phyloP scores from a whole-genome alignment of 177 flowering plant species.

The Tripterygium wilfordii region DNA sequence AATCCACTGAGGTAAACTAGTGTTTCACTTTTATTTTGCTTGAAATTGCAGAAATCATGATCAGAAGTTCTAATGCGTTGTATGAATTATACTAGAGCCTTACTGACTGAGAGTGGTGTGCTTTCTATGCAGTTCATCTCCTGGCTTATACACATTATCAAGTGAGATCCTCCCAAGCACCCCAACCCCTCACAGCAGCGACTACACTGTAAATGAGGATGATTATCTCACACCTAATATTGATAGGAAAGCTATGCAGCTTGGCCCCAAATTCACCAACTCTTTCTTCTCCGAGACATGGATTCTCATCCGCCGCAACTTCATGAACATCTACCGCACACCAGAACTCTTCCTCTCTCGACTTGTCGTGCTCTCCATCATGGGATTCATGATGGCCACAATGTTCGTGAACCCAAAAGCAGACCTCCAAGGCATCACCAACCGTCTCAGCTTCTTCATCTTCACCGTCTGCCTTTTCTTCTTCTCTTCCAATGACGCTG shows the following conservation, averaged over 20 bases:
- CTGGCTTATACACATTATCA: slow-evolving; percentile 38
- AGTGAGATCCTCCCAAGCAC: slow-evolving; percentile 47
- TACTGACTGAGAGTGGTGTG: no score
- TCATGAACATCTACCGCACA: slow-evolving; percentile 55
- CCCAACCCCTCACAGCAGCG: slow-evolving; percentile 68
- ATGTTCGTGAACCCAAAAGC: slow-evolving; percentile 47
- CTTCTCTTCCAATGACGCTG: slow-evolving; percentile 75
- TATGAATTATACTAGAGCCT: no score
- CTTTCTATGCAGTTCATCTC: slow-evolving; percentile 32
- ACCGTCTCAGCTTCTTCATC: slow-evolving; percentile 68
- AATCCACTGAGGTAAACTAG: slow-evolving; percentile 35
- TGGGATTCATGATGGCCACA: slow-evolving; percentile 80
- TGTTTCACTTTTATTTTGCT: no score
- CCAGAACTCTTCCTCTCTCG: slow-evolving; percentile 79
- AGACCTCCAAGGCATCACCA: slow-evolving; percentile 47
- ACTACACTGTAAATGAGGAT: slow-evolving; percentile 53
- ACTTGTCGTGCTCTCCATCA: slow-evolving; percentile 53
- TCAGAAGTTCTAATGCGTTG: background rate
- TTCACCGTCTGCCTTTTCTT: slow-evolving; percentile 72
- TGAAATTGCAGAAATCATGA: background rate
- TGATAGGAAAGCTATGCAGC: slow-evolving; percentile 1
- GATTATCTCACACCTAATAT: slow-evolving; percentile 52
- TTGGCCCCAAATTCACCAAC: slow-evolving; percentile 52
- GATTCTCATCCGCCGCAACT: slow-evolving; percentile 66
- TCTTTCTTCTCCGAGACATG: slow-evolving; percentile 48